Conservation (phyloP, 148 eudicot genomes). For the Rhododendron griersonianum region DNA sequence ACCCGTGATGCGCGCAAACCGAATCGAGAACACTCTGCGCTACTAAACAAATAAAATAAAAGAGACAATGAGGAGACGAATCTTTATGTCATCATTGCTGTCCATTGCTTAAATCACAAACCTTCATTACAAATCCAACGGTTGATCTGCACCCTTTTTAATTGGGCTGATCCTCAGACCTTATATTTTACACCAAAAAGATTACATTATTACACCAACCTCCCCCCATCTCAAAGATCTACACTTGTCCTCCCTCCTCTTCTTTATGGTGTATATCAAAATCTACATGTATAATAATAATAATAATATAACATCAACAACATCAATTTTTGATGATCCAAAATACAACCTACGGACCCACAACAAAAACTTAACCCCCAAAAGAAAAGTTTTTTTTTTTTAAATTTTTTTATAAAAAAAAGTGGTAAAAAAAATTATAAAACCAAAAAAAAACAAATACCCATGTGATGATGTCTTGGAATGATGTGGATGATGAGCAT, state of each 20-base stretch:
- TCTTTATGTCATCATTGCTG: slow-evolving; percentile 19
- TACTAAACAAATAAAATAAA: neutral
- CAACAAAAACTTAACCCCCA: neutral
- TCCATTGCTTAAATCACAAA: slow-evolving; percentile 18
- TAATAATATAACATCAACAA: slow-evolving; percentile 28
- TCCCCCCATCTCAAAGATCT: slow-evolving; percentile 8
- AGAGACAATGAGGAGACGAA: neutral
- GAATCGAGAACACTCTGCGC: too few species aligned
- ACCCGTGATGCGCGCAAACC: too few species aligned
- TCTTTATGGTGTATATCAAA: neutral
- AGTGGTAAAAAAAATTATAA: neutral
- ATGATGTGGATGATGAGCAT: neutral
- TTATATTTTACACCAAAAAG: neutral
- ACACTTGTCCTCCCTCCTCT: slow-evolving; percentile 9
- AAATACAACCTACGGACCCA: slow-evolving; percentile 7
- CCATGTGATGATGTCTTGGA: slow-evolving; percentile 24
- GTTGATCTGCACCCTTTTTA: slow-evolving; percentile 15
- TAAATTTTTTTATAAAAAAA: neutral
- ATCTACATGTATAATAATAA: slow-evolving; percentile 23
- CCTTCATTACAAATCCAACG: slow-evolving; percentile 10
- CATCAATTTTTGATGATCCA: slow-evolving; percentile 1
- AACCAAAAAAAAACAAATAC: neutral
- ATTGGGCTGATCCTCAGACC: slow-evolving; percentile 8
- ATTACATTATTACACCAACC: slow-evolving; percentile 15
- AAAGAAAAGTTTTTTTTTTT: neutral